A percentile compares a stretch with the other conserved stretches of the same genome.
phyloP scores from a whole-genome alignment of 352 stramenopile species.

The Phytophthora lateralis region DNA sequence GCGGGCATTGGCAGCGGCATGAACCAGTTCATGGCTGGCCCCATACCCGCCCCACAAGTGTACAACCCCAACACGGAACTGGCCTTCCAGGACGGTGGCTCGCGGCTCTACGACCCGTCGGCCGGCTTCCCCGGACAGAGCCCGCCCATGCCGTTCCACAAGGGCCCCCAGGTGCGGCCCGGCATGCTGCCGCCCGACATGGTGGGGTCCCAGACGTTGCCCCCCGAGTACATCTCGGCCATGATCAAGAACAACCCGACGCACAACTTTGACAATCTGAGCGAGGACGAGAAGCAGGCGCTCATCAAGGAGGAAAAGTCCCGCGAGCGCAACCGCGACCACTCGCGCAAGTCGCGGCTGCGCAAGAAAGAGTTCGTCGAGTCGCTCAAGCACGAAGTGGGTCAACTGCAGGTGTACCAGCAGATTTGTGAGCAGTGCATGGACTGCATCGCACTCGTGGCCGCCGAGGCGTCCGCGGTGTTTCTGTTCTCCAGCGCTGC shows the following conservation, averaged over 20 bases:
- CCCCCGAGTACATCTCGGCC: conserved; percentile 76
- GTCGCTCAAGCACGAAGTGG: conserved; percentile 90
- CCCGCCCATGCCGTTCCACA: conserved; percentile 57
- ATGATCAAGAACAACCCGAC: conserved; percentile 84
- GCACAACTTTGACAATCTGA: conserved; percentile 76
- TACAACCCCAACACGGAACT: conserved; percentile 68
- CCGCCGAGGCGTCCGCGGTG: conserved; percentile 56
- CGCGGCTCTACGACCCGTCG: conserved; percentile 73
- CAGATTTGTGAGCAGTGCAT: conserved; percentile 84
- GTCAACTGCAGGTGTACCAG: conserved; percentile 86
- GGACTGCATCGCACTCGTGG: conserved; percentile 81
- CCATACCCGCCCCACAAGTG: conserved; percentile 35
- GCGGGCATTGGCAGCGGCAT: conserved; percentile 71
- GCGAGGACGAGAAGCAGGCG: conserved; percentile 79
- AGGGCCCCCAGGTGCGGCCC: conserved; percentile 30
- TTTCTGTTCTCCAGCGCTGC: conserved; percentile 74
- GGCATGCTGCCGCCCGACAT: conserved; percentile 39
- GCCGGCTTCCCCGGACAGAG: conserved; percentile 48
- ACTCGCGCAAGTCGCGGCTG: conserved; percentile 94
- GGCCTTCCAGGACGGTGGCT: conserved; percentile 63
- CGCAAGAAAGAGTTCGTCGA: conserved; percentile 96
- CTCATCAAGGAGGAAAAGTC: conserved; percentile 86
- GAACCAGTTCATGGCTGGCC: conserved; percentile 49
- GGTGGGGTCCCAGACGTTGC: conserved; percentile 78
- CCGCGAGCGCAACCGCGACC: conserved; percentile 93